phyloP scores from a whole-genome alignment of 176 grass and related monocot species.

The sorghum (Sorghum bicolor) region Sorghum_bicolor_NCBIv3 NC_012873.2:42128501-42129000 shows the following conservation, averaged over 20 bases:
- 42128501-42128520: constrained; percentile 85
- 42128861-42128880: too few species aligned
- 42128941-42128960: too few species aligned
- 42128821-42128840: not conserved
- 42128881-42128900: too few species aligned
- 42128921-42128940: too few species aligned
- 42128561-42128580: not conserved
- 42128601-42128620: not conserved
- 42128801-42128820: constrained; percentile 63
- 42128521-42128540: constrained; percentile 81
- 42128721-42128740: constrained; percentile 78
- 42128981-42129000: too few species aligned
- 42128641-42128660: not conserved
- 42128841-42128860: too few species aligned
- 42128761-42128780: constrained; percentile 92
- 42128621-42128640: not conserved
- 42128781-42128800: constrained; percentile 93
- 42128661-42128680: constrained; percentile 22
- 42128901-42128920: too few species aligned
- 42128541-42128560: constrained; percentile 48
- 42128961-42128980: too few species aligned
- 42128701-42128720: constrained; percentile 55
- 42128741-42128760: constrained; percentile 92
- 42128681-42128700: not conserved
- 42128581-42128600: not conserved